Evolutionary conservation across 805 yeast genomes (phyloP).

Genomic region (Saturnispora hagleri): DNA sequence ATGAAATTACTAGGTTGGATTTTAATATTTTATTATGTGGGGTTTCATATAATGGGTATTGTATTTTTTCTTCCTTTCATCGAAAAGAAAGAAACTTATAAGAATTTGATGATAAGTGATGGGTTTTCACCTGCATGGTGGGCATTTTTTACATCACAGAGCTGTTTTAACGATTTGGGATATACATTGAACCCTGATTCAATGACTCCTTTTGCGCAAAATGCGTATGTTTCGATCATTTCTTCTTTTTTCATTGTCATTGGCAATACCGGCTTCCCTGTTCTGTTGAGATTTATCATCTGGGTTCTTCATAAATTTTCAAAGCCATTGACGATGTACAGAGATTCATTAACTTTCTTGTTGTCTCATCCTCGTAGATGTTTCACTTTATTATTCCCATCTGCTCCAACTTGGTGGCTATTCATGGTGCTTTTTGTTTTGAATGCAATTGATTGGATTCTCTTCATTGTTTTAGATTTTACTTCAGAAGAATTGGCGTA

Average conservation of each 20-base stretch:
- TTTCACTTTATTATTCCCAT: constrained; percentile 84
- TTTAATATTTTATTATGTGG: constrained; percentile 58
- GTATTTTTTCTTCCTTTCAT: constrained; percentile 58
- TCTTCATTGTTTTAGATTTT: constrained; percentile 73
- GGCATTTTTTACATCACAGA: constrained; percentile 77
- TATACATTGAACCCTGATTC: constrained; percentile 74
- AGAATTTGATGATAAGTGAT: constrained; percentile 33
- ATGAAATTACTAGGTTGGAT: constrained; percentile 65
- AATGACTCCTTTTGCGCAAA: constrained; percentile 54
- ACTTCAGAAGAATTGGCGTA: constrained; percentile 40
- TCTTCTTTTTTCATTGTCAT: constrained; percentile 66
- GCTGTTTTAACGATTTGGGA: constrained; percentile 83
- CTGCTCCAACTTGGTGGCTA: constrained; percentile 94
- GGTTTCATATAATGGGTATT: constrained; percentile 55
- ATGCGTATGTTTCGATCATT: constrained; percentile 56
- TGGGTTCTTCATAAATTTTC: constrained; percentile 70
- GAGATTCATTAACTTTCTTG: constrained; percentile 76
- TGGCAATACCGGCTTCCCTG: constrained; percentile 95
- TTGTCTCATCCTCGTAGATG: constrained; percentile 97
- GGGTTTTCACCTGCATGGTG: constrained; percentile 85
- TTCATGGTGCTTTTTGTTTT: constrained; percentile 61
- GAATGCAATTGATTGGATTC: constrained; percentile 68
- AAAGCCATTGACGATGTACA: constrained; percentile 50
- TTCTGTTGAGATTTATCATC: constrained; percentile 66
- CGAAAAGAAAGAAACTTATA: constrained; percentile 32